Evolutionary conservation across 2,329 filamentous ascomycete genomes (phyloP).

Genomic region (Penicillium italicum): DNA sequence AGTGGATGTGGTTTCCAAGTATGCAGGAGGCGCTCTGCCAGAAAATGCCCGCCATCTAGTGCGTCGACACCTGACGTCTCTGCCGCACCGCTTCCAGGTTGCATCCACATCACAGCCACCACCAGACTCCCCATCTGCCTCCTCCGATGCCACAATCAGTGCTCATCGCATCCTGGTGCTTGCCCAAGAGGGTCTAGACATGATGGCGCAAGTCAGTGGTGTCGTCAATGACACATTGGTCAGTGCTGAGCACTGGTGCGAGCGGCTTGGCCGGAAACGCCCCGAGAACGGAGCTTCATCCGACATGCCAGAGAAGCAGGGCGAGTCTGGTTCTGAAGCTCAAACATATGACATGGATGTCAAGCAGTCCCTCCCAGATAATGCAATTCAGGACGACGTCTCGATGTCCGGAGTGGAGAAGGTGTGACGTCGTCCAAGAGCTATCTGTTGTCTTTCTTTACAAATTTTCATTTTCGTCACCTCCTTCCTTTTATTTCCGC

Average conservation of each 20-base stretch:
- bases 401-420: constrained; percentile 37
- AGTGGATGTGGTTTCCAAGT: constrained; percentile 80
- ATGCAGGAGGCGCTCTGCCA: constrained; percentile 85
- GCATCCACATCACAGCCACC: constrained; percentile 55
- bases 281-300: constrained; percentile 25
- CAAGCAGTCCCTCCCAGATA: constrained; percentile 25
- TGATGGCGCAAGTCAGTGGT: constrained; percentile 86
- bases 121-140: constrained; percentile 31
- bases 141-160: constrained; percentile 49
- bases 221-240: constrained; percentile 86
- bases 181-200: constrained; percentile 85
- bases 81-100: constrained; percentile 77
- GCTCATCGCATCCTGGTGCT: constrained; percentile 79
- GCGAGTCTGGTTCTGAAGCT: constrained; percentile 12
- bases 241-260: constrained; percentile 89
- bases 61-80: constrained; percentile 73
- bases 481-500: neutral
- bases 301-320: constrained; percentile 22
- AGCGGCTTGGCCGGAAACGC: constrained; percentile 61
- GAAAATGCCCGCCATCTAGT: constrained; percentile 84
- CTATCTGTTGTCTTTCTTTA: neutral
- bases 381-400: constrained; percentile 28
- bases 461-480: neutral
- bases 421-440: constrained; percentile 14
- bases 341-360: constrained; percentile 28